Base-by-base conservation (phyloP, 345 rosid species). In the Balakata baccata region DNA sequence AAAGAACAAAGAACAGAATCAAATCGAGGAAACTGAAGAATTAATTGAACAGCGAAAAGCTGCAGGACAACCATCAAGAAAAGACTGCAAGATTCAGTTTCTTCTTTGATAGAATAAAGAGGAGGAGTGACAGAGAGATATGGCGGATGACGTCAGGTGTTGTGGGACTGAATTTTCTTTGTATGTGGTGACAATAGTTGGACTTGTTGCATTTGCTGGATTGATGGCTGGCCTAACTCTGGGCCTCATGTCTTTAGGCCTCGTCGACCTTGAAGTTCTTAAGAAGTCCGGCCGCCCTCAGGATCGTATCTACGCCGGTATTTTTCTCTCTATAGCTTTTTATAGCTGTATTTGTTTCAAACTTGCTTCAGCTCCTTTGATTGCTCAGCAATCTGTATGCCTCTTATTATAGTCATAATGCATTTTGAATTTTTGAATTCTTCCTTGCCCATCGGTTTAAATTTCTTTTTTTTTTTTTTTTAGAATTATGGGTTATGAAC, bases 201-300 rank as follows among this genome's bases (percentile, higher is more conserved):
- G 89, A 17, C 81, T 92, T 22, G 98, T 94, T 10, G 6, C 77
- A 25, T 94, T 92, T 79, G 98, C 97, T 17, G 98, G 98, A 0
- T 77, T 94, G 60, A 92, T 94, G 98, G 95, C 98, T 17, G 98
- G 98, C 23, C 67, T 94, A n/a, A 94, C 98, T 0, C 90, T 92
- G 0, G 98, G 97, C 61, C 97, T 94, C 83, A 92, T 94, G 97
- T 94, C 98, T 66, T 84, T 92, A 4, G 97, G 90, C 46, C 90
- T 94, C 62, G 97, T 94, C 81, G 98, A 92, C 88, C 97, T 92
- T 47, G 98, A 94, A 79, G 98, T 94, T 77, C 98, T 92, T 81
- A 92, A 87, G 77, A 92, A 85, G 84, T 85, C 97, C 71, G 98
- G 97, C 34, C 97, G 87, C 68, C 96, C 97, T 79, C 91, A 85